Percentiles rank a stretch among this genome's conserved stretches.
Evolutionary conservation across 1,284 basidiomycete genomes (phyloP).

Genomic region (Chiua sp.): DNA sequence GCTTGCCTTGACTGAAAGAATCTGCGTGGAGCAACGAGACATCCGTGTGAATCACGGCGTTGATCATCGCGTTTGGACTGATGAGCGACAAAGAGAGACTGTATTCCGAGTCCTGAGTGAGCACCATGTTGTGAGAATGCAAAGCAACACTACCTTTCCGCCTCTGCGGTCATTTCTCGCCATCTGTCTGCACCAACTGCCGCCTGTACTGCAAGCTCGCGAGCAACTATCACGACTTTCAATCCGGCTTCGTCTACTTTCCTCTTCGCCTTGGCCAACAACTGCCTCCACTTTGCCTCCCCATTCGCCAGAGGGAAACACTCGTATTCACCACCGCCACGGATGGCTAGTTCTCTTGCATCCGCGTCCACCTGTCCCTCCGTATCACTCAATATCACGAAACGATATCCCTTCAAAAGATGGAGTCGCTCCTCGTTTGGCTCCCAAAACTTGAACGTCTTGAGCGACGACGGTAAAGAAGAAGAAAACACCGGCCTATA

Average conservation of each 20-base stretch:
- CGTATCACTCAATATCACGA: conserved; percentile 64
- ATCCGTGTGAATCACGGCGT: conserved; percentile 50
- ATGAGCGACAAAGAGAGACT: conserved; percentile 47
- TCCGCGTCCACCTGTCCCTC: conserved; percentile 52
- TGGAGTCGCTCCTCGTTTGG: conserved; percentile 62
- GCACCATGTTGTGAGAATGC: background rate
- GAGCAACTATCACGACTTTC: conserved; percentile 57
- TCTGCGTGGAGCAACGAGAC: conserved; percentile 21
- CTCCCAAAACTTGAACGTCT: conserved; percentile 63
- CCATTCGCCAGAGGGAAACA: conserved; percentile 58
- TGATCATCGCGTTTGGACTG: conserved; percentile 41
- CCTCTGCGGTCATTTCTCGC: conserved; percentile 55
- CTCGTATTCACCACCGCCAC: conserved; percentile 63
- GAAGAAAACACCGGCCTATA: conserved; percentile 62
- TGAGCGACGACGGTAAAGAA: conserved; percentile 50
- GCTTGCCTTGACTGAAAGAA: conserved; percentile 30
- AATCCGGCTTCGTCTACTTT: conserved; percentile 47
- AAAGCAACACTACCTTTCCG: conserved; percentile 47
- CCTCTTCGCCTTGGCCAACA: conserved; percentile 54
- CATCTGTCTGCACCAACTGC: conserved; percentile 58
- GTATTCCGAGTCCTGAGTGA: conserved; percentile 11
- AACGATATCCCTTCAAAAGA: conserved; percentile 56
- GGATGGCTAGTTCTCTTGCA: conserved; percentile 54
- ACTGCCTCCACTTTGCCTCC: conserved; percentile 51
- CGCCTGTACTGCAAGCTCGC: conserved; percentile 49